Conservation (phyloP, 768 basidiomycete genomes). For the Pisolithus microcarpus region DNA sequence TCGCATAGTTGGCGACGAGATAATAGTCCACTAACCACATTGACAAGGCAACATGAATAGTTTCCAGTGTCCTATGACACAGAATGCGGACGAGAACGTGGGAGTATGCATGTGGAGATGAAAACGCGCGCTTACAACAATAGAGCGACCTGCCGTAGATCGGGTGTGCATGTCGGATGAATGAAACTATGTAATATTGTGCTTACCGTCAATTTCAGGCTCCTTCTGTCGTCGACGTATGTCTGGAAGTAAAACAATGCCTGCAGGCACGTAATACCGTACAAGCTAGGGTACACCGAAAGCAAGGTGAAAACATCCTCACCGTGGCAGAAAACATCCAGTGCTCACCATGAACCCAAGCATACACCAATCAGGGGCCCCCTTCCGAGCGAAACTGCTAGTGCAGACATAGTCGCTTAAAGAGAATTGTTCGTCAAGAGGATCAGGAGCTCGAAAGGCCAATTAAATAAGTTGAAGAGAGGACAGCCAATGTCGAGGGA, state of each 20-base stretch:
- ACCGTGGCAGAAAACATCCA: neutral
- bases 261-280: conserved; percentile 13
- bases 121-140: neutral
- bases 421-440: too few species aligned
- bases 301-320: neutral
- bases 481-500: too few species aligned
- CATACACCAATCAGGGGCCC: conserved; percentile 24
- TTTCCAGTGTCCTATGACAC: conserved; percentile 1
- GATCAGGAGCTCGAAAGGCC: too few species aligned
- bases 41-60: conserved; percentile 3
- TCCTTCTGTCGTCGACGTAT: conserved; percentile 1
- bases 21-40: conserved; percentile 5
- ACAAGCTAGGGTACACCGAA: conserved; percentile 11
- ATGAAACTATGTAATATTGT: neutral
- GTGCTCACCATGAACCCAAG: conserved; percentile 16
- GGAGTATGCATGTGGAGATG: too few species aligned
- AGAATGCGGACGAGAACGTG: too few species aligned
- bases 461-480: too few species aligned
- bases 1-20: neutral
- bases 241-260: conserved; percentile 7
- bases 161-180: neutral
- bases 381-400: conserved; percentile 12
- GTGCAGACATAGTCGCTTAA: neutral
- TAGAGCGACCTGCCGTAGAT: neutral
- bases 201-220: conserved; percentile 3